These are phyloP conservation scores for Filosporella fistucella DNA, from an alignment of 495 filamentous ascomycete genomes.

Conservation along the genomic window DNA sequence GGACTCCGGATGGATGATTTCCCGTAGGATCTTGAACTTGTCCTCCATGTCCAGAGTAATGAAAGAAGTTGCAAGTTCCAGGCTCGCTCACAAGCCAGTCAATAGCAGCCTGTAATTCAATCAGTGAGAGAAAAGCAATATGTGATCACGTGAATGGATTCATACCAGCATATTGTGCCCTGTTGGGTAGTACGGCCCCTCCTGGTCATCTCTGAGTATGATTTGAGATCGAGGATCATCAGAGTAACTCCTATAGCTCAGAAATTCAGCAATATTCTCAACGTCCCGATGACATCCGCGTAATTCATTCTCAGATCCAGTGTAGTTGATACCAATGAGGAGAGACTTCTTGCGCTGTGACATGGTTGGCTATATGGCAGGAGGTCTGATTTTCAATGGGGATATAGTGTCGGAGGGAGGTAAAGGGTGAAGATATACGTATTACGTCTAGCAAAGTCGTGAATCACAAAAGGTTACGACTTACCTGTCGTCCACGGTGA, in stretches of 20 bases:
- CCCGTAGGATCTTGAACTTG: conserved; percentile 15
- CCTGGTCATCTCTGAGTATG: conserved; percentile 43
- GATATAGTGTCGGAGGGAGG: too few relatives aligned
- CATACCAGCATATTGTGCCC: conserved; percentile 50
- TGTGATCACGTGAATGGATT: conserved; percentile 45
- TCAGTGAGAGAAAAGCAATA: conserved; percentile 35
- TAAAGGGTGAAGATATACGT: too few relatives aligned
- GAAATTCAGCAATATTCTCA: conserved; percentile 42
- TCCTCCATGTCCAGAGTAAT: conserved; percentile 55
- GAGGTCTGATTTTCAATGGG: too few relatives aligned
- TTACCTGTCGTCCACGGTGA: too few relatives aligned
- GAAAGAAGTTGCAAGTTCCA: conserved; percentile 29
- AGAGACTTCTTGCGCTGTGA: conserved; percentile 46
- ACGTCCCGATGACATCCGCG: conserved; percentile 53
- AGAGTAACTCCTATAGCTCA: conserved; percentile 42
- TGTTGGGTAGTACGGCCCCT: conserved; percentile 46
- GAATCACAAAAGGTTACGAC: too few relatives aligned
- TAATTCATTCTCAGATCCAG: conserved; percentile 42
- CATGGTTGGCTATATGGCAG: too few relatives aligned
- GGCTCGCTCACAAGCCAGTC: conserved; percentile 19
- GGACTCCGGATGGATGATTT: conserved; percentile 30
- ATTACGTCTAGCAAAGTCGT: too few relatives aligned
- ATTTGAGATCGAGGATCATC: conserved; percentile 43
- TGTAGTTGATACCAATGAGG: conserved; percentile 59
- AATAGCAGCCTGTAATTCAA: conserved; percentile 35